Evolutionary conservation across 2,329 filamentous ascomycete species (phyloP), one percentile per base, ranked within the genome.

Genomic region (Nigrospora osmanthi): DNA sequence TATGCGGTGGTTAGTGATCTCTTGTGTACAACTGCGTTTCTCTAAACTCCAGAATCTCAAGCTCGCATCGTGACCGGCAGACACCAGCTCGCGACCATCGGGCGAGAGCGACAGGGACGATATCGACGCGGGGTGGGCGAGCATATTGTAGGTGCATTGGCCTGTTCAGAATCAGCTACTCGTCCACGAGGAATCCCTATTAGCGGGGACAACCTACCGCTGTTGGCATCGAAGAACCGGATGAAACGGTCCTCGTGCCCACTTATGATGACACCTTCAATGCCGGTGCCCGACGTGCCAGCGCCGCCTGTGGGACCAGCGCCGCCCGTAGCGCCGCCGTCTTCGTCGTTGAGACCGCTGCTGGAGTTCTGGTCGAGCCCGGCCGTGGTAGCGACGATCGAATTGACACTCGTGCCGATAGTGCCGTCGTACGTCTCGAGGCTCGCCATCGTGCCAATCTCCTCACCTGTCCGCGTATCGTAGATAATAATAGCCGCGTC

Each of bases 91-190:
- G 47, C 85, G 83, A 38, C 91, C 90, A 59, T 97, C 91, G 13
- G 91, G 93, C 54, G 89, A 95, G 16, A 98, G 78, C 0, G 89
- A 94, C 6, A 98, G 76, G 23, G 87, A 85, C 2, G 93, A 94
- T 53, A 98, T 96, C 46, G 93, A 85, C 3, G 90, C 86, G 1
- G 93, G 89, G 57, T 98, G 93, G 6, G 93, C 93, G 48, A 97
- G 81, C 93, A 98, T 98, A 58, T 87, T 94, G 68, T 98, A 98
- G 52, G 93, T 97, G 69, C 90, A 96, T 89, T 98, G 93, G 46
- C 93, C 93, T 97, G 53, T 14, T 23, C 32, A 3, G 7, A 17
- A 11, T 9, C 15, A 33, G 38, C 48, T 45, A 42, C 34, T 35
- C 15, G 13, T 4, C 23, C 11, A 17, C 11, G 2, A n/a, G 16